Conservation (phyloP, 805 yeast species). For the Candida insectorum region DNA sequence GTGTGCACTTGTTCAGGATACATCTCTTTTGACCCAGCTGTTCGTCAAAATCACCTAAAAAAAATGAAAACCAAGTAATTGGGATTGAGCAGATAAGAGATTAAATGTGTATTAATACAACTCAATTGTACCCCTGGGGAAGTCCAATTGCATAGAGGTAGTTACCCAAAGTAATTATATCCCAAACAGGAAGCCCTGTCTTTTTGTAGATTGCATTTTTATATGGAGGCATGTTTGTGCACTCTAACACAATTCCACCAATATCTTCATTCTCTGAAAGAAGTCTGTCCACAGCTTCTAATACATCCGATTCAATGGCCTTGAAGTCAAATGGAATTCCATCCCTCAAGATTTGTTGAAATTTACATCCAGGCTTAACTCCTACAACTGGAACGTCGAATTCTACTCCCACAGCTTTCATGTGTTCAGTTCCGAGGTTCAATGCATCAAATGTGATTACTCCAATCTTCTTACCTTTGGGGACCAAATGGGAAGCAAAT, state of each 20-base stretch:
- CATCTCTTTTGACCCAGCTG: too few relatives aligned
- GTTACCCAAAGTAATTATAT: conserved; percentile 27
- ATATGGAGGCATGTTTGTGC: conserved; percentile 33
- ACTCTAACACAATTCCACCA: conserved; percentile 28
- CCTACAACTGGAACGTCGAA: conserved; percentile 15
- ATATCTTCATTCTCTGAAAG: conserved; percentile 7
- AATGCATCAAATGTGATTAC: conserved; percentile 27
- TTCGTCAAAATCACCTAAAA: too few relatives aligned
- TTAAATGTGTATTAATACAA: too few relatives aligned
- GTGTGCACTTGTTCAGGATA: too few relatives aligned
- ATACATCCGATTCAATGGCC: conserved; percentile 14
- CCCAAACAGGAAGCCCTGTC: conserved; percentile 24
- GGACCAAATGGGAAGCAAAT: conserved; percentile 15
- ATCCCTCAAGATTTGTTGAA: conserved; percentile 11
- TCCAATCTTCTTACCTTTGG: conserved; percentile 19
- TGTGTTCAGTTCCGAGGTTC: conserved; percentile 20
- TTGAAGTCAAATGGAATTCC: conserved; percentile 22
- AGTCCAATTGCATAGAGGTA: conserved; percentile 18
- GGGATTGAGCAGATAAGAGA: too few relatives aligned
- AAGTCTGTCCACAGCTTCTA: conserved; percentile 10
- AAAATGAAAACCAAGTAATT: too few relatives aligned
- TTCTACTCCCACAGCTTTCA: conserved; percentile 25
- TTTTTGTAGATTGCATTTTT: conserved; percentile 21
- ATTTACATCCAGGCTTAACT: conserved; percentile 5
- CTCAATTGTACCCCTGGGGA: too few relatives aligned